These are phyloP conservation scores for Emydomyces testavorans DNA, from an alignment of 2,329 filamentous ascomycete species.

Conservation along the genomic window DNA sequence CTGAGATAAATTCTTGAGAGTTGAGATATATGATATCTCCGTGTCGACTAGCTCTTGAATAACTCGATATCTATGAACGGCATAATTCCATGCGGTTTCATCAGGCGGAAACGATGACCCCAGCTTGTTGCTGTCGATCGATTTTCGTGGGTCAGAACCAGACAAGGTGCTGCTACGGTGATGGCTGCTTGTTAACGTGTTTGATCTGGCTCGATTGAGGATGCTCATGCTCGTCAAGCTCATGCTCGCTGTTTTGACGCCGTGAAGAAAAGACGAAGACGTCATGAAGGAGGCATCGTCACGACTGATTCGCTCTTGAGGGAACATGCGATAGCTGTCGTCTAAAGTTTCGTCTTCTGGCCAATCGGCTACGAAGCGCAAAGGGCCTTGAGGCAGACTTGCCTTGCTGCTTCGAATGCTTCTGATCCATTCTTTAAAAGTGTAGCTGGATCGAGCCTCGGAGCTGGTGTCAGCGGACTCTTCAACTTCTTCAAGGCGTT, in stretches of 20 bases:
- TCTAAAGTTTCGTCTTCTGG: constrained; percentile 20
- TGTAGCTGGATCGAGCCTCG: constrained; percentile 12
- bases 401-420: constrained; percentile 26
- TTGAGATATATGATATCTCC: constrained; percentile 78
- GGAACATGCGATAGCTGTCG: constrained; percentile 17
- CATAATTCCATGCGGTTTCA: constrained; percentile 56
- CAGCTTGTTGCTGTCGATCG: constrained; percentile 46
- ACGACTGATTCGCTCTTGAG: constrained; percentile 27
- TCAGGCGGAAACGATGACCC: constrained; percentile 45
- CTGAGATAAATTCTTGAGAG: constrained; percentile 75
- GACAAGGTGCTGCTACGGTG: constrained; percentile 48
- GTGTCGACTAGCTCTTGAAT: constrained; percentile 77
- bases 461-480: neutral
- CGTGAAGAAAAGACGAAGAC: constrained; percentile 69
- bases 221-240: constrained; percentile 65
- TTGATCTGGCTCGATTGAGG: constrained; percentile 48
- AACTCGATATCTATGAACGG: constrained; percentile 63
- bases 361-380: constrained; percentile 30
- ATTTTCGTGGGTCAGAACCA: constrained; percentile 54
- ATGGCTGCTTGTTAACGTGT: constrained; percentile 49
- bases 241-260: constrained; percentile 67
- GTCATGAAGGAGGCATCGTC: constrained; percentile 56
- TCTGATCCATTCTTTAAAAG: constrained; percentile 32
- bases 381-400: constrained; percentile 10
- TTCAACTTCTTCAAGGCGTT: constrained; percentile 2